Conservation (phyloP, 1,284 basidiomycete genomes). For the Heterobasidion occidentale region DNA sequence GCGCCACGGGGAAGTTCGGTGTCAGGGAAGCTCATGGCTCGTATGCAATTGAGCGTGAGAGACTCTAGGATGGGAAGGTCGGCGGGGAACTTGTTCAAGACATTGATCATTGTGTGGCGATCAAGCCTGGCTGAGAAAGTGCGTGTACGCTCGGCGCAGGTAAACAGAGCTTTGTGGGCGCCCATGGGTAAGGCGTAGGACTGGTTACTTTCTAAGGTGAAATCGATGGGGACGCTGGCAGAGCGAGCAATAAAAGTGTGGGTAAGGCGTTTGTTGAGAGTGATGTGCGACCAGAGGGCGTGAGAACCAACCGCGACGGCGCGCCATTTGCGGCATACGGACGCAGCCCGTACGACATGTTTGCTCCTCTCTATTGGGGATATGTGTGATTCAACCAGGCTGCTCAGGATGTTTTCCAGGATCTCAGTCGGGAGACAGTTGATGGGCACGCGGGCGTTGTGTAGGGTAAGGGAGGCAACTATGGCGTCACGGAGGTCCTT, state of each 20-base stretch:
- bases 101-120: neutral
- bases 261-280: neutral
- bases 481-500: neutral
- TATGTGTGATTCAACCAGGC: neutral
- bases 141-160: neutral
- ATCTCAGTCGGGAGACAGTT: neutral
- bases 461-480: neutral
- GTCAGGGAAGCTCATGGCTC: neutral
- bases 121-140: neutral
- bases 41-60: neutral
- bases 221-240: neutral
- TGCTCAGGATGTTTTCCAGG: neutral
- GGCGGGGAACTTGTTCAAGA: neutral
- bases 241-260: neutral
- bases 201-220: neutral
- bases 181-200: neutral
- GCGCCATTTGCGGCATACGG: neutral
- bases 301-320: neutral
- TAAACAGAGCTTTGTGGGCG: neutral
- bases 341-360: neutral
- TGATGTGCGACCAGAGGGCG: neutral
- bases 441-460: neutral
- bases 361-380: neutral
- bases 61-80: neutral
- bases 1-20: neutral